Base-by-base conservation (phyloP, 1,284 basidiomycete species). In the Butyriboletus pseudospeciosus region DNA sequence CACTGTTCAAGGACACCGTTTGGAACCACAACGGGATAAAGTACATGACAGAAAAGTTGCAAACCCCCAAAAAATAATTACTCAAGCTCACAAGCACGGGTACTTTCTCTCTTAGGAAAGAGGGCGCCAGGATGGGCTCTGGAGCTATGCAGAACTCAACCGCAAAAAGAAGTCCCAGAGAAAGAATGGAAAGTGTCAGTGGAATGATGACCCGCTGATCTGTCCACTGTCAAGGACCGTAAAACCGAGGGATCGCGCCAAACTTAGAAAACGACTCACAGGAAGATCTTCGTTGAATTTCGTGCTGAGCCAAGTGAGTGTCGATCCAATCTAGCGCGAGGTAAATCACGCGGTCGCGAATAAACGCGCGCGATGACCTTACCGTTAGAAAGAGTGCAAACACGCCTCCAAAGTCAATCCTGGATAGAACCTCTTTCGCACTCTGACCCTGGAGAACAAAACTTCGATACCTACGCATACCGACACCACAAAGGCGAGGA, bases 11-110 rank as follows among this genome's bases (percentile, higher is more conserved):
- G 8, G 52, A 28, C 2, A 64, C 60, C 2, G 60, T 62, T 43
- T 62, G 47, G 17, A 61, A 61, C 60, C 60, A 61, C 39, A 62
- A n/a, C 1, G 60, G 56, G 17, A 64, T 36, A 28, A 59, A 64
- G 36, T 60, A 61, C 38, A 49, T 60, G 44, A 48, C 34, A 1
- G 49, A 49, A 25, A 57, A 62, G 47, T 64, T 62, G 60, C 57
- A 62, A 43, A 55, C 7, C 6, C 37, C 44, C 10, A 53, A 13
- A n/a, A 64, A 50, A 16, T 41, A 59, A 25, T 58, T 61, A 25
- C 61, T 65, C 37, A 51, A 40, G 39, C 49, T 23, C 17, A 63
- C 58, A n/a, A 63, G 39, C 9, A 47, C 9, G 3, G 58, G 54
- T 4, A 60, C 61, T 36, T 42, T 61, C 16, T 61, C 40, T 12